Base-by-base conservation (phyloP, 2,329 filamentous ascomycete genomes). In the Hymenoscyphus linearis region DNA sequence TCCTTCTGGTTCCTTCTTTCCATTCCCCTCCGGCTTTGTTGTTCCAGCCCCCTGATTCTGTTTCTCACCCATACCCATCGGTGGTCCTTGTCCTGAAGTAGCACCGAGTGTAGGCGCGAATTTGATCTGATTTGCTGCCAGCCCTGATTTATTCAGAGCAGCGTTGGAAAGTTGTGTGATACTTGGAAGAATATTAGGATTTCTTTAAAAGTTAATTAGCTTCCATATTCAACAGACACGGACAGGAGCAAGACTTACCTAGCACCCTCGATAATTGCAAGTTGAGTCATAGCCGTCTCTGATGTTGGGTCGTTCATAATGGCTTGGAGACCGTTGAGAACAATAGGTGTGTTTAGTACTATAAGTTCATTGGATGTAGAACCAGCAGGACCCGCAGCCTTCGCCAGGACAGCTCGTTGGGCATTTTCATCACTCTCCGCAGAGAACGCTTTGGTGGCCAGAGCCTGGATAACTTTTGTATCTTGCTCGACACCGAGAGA, bases 181-280 rank as follows among this genome's bases (percentile, higher is more conserved):
- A 47, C 64, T 67, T 3, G 68, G 68, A 35, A 70, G 64, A 37
- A 70, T 70, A n/a, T 70, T 61, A 6, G 68, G 64, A 37, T 70
- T 70, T 63, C 68, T 69, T 22, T 50, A 18, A 34, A 22, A 40
- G 37, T 6, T 25, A 3, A 3, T 47, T 22, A 47, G 40, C 18
- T 31, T 31, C 31, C 10, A 47, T 47, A 25, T 1, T 12, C 40
- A 4, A 47, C 12, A 12, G 10, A 22, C n/a, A 25, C 22, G n/a
- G 5, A 47, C 6, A 47, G 1, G 14, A 22, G 31, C 2, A 44
- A 16, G 37, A 27, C 59, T 31, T 61, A 68, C 67, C 65, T 66
- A 2, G 65, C 64, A 14, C 35, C 47, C 34, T 67, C 58, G 35
- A 68, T 66, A 2, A 55, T 64, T 4, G 50, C 27, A 2, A 67